Conservation (phyloP, 768 basidiomycete species). For the Cystobasidium onofrii region DNA sequence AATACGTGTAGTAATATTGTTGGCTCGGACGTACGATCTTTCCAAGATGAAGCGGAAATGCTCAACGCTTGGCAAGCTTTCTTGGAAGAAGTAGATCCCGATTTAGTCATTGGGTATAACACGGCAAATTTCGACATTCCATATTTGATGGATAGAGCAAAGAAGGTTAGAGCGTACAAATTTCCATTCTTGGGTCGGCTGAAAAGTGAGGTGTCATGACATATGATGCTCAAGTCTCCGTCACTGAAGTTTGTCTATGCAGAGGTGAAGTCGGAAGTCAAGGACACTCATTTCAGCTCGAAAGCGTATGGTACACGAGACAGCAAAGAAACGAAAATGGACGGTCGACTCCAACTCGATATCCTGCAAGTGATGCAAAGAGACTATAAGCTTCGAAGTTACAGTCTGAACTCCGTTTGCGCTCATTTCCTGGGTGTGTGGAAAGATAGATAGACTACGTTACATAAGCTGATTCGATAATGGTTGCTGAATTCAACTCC, state of each 20-base stretch:
- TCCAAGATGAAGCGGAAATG: slow-evolving; percentile 64
- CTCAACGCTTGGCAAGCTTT: slow-evolving; percentile 83
- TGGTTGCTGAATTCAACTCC: too few relatives aligned
- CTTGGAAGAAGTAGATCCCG: slow-evolving; percentile 80
- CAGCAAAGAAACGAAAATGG: slow-evolving; percentile 82
- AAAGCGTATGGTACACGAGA: slow-evolving; percentile 96
- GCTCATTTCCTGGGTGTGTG: slow-evolving; percentile 70
- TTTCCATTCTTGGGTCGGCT: slow-evolving; percentile 73
- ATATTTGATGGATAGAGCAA: slow-evolving; percentile 86
- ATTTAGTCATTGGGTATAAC: slow-evolving; percentile 95
- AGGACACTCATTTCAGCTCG: slow-evolving; percentile 94
- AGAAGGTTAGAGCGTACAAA: slow-evolving; percentile 59
- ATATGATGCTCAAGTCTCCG: too few relatives aligned
- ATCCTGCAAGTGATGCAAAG: slow-evolving; percentile 96
- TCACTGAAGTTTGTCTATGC: background rate
- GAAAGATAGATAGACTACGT: background rate
- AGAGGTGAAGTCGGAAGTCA: slow-evolving; percentile 71
- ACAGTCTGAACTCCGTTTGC: slow-evolving; percentile 95
- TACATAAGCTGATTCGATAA: too few relatives aligned
- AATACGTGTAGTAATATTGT: slow-evolving; percentile 91
- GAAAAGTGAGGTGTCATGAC: slow-evolving; percentile 52
- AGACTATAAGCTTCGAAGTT: slow-evolving; percentile 92
- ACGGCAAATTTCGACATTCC: slow-evolving; percentile 90
- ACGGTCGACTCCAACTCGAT: slow-evolving; percentile 91
- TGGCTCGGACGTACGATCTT: slow-evolving; percentile 89